Evolutionary conservation across 768 basidiomycete species (phyloP).

Genomic region (Filobasidium wieringae): DNA sequence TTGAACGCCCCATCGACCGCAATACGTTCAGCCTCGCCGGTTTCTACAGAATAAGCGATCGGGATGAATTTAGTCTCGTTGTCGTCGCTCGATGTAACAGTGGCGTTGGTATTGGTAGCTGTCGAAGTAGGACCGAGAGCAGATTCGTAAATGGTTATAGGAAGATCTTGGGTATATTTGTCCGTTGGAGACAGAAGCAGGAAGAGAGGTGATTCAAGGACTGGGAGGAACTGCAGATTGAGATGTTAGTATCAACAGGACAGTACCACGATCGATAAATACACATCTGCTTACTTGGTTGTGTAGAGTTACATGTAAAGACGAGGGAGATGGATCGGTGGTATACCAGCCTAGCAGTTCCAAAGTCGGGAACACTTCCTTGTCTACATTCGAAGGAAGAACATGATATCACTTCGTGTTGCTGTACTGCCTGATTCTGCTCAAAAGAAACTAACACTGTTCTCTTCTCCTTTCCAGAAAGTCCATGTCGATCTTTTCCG

Average conservation of each 20-base stretch:
- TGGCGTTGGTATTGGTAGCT: conserved; percentile 45
- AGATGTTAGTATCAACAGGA: neutral
- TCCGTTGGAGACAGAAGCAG: conserved; percentile 51
- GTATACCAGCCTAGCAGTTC: conserved; percentile 99
- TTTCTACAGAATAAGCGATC: conserved; percentile 78
- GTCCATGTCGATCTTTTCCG: conserved; percentile 64
- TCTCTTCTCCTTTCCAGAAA: conserved; percentile 73
- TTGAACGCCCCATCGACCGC: conserved; percentile 92
- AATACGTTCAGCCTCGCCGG: conserved; percentile 95
- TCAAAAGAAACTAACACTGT: conserved; percentile 53
- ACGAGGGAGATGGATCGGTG: conserved; percentile 59
- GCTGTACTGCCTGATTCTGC: too few relatives aligned
- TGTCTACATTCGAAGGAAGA: conserved; percentile 49
- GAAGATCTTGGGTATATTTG: conserved; percentile 48
- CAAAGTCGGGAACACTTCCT: conserved; percentile 93
- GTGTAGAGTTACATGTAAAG: conserved; percentile 69
- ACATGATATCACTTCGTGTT: too few relatives aligned
- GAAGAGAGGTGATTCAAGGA: conserved; percentile 80
- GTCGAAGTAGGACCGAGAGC: conserved; percentile 62
- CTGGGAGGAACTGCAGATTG: conserved; percentile 56
- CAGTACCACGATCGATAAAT: neutral
- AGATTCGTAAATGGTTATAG: conserved; percentile 86
- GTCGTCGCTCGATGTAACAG: conserved; percentile 36
- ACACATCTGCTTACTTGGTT: conserved; percentile 52
- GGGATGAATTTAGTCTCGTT: conserved; percentile 51